Evolutionary conservation across 2,329 filamentous ascomycete genomes (phyloP).

Genomic region (Curvularia eragrostidis): DNA sequence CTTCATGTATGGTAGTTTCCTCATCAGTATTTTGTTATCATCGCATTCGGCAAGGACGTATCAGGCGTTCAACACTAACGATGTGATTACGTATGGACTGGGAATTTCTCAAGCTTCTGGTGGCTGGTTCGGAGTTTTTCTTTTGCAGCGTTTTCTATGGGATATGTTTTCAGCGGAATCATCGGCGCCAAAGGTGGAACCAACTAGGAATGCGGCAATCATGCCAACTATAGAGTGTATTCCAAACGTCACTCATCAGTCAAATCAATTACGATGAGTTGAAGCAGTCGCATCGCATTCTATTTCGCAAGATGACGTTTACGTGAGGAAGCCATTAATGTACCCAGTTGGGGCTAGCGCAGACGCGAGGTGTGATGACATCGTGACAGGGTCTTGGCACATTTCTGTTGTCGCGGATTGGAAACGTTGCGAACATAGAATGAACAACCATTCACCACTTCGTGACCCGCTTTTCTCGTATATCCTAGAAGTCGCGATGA

Average conservation of each 20-base stretch:
- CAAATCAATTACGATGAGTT: not conserved
- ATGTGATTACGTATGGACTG: constrained; percentile 15
- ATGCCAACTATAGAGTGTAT: not conserved
- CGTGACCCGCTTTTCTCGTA: not conserved
- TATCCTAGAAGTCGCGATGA: constrained; percentile 23
- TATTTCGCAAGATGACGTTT: not conserved
- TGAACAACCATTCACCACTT: constrained; percentile 3
- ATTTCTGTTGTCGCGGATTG: constrained; percentile 21
- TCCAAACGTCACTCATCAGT: not conserved
- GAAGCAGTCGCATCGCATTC: not conserved
- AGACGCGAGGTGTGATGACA: constrained; percentile 39
- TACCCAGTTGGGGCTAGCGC: constrained; percentile 23
- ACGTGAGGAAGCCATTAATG: constrained; percentile 3
- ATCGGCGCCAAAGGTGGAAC: constrained; percentile 6
- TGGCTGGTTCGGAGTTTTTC: constrained; percentile 7
- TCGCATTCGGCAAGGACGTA: constrained; percentile 18
- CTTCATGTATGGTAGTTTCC: constrained; percentile 2
- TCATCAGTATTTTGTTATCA: not conserved
- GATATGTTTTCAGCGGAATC: not conserved
- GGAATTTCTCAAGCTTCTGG: not conserved
- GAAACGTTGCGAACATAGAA: constrained; percentile 23
- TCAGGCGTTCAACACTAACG: constrained; percentile 3
- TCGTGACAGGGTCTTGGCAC: constrained; percentile 24
- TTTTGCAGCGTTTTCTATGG: constrained; percentile 3
- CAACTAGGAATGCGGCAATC: not conserved